Evolutionary conservation across 2,329 filamentous ascomycete genomes (phyloP).

Genomic region (Colletotrichum eremochloae): DNA sequence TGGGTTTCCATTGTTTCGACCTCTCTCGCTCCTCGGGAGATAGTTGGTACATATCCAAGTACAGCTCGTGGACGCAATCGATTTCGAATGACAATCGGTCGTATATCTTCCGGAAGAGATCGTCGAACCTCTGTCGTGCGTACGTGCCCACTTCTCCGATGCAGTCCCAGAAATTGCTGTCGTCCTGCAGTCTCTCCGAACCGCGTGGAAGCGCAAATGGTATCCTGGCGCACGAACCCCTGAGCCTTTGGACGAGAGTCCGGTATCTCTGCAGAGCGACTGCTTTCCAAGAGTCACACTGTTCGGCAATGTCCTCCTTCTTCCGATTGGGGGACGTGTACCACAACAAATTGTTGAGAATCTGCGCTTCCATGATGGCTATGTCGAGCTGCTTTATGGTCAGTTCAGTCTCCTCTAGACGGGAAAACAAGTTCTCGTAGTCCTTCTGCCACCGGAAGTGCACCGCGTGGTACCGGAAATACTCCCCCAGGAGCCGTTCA

Average conservation of each 20-base stretch:
- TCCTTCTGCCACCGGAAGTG: slow-evolving; percentile 6
- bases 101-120: neutral
- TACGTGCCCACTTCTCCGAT: neutral
- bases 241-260: neutral
- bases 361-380: neutral
- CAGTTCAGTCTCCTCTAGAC: neutral
- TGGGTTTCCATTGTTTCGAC: neutral
- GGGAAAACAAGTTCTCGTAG: neutral
- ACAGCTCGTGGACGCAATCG: neutral
- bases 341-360: neutral
- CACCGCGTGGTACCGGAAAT: neutral
- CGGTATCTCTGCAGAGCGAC: neutral
- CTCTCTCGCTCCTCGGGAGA: neutral
- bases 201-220: neutral
- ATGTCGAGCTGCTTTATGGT: neutral
- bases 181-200: neutral
- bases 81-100: slow-evolving; percentile 4
- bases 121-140: neutral
- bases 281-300: neutral
- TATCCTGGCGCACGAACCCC: neutral
- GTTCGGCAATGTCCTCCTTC: neutral
- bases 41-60: slow-evolving; percentile 23
- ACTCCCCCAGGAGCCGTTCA: neutral
- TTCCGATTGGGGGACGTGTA: neutral
- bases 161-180: slow-evolving; percentile 7